Base-by-base conservation (phyloP, 257 asterid species). In the Nicotiana paniculata region DNA sequence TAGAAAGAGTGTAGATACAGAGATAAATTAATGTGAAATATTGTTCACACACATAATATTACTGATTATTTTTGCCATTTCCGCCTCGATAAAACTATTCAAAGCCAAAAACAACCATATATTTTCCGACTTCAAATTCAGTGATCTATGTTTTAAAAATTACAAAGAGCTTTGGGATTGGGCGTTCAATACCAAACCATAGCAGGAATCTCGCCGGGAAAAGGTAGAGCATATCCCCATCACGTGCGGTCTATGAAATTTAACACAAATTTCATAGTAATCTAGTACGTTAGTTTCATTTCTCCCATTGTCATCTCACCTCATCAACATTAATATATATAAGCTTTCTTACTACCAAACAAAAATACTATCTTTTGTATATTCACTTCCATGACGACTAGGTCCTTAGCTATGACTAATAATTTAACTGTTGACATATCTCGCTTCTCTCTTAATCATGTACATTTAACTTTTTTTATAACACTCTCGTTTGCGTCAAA, bases 141-240 rank as follows among this genome's bases (percentile, higher is more conserved):
- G 58, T 53, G 58, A 4, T 15, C 18, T 43, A 0, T 15, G 18
- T 11, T 15, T 3, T 53, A 53, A 11, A 53, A 13, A 4, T 11
- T 12, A 53, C 12, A 18, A 53, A 53, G 18, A 53, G 18, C 13
- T 12, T 9, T 43, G 58, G 18, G 18, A 53, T 53, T 53, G 58
- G 58, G 5, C 58, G 58, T 12, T 59, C 65, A 61, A 72, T 48
- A 8, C 48, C 39, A 85, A 16, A 43, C 15, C 8, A 78, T 26
- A 77, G 43, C 91, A 86, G 88, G 90, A 92, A 92, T 92, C 90
- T 85, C 93, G 93, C 94, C 93, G 93, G 94, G 39, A 79, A 84
- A 88, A 55, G 64, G 65, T 89, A 87, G 82, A 72, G 46, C 84
- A 72, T 77, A 80, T 84, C 86, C 88, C 90, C 90, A 24, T 84